Base-by-base conservation (phyloP, 129 eudicot species). In the Flaveria ramosissima region DNA sequence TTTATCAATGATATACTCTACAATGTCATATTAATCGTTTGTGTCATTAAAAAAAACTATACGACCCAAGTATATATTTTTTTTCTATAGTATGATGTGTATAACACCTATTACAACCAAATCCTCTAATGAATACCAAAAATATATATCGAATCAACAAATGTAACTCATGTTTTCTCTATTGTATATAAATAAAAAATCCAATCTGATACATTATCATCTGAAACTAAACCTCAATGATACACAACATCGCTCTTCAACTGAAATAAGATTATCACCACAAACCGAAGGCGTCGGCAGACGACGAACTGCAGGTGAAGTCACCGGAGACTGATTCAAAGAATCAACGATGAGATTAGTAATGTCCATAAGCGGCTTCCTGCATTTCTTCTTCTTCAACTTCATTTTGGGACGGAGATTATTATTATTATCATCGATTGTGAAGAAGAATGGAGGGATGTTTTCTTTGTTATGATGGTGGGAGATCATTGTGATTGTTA, bases 171-270 rank as follows among this genome's bases (percentile, higher is more conserved):
- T 2, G 14, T 48, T 13, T 48, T 13, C 7, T 0, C 7, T 32
- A 32, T 32, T 32, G 39, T 32, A 32, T 4, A 52, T 6, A 52
- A 52, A 52, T 15, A 52, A 16, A 15, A 16, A 52, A 16, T n/a
- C 15, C 14, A 17, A 68, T 68, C 2, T 21, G 43, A 57, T 61
- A 45, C 24, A 61, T 39, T 26, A 15, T 64, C 59, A 78, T 78
- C 81, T 78, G 56, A 69, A 69, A 69, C 14, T 8, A 56, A 70
- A 70, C 61, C 73, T 60, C 75, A 60, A 45, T 16, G 62, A 57
- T 57, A 45, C 59, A 51, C 62, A 7, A 57, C 48, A 75, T 11
- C 59, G 15, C 17, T 55, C 57, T 27, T 68, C 48, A 1, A 68
- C n/a, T 21, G 55, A 67, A 15, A 0, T 15, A 2, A 21, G 43